phyloP scores from a whole-genome alignment of 345 rosid genomes.

The Trapa incisa region DNA sequence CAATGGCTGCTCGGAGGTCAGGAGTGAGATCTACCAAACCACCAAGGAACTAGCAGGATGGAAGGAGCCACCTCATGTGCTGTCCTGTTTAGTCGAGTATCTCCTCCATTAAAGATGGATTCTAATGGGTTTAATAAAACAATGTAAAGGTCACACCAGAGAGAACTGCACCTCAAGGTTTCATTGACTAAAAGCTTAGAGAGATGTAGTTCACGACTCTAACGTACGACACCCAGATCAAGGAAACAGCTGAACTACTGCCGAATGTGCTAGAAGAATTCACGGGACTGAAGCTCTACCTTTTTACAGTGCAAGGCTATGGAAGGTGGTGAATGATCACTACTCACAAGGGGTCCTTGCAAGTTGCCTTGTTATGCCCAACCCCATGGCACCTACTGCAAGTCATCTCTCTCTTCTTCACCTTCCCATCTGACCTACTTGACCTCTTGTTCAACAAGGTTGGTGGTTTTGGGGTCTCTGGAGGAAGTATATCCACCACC shows the following conservation, averaged over 20 bases:
- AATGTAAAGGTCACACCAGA: background rate
- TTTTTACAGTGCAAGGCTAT: background rate
- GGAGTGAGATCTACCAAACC: no score
- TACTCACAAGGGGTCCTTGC: constrained; percentile 37
- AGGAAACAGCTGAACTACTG: no score
- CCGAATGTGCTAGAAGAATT: background rate
- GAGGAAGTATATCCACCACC: constrained; percentile 45
- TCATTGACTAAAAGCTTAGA: background rate
- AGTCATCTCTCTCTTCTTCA: constrained; percentile 36
- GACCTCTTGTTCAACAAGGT: constrained; percentile 28
- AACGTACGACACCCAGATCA: no score
- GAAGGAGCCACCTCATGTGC: no score
- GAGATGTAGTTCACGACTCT: background rate
- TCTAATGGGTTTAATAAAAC: background rate
- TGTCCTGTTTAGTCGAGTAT: no score
- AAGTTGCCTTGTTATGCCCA: constrained; percentile 73
- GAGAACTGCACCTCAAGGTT: background rate
- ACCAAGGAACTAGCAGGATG: no score
- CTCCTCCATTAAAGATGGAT: no score
- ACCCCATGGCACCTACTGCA: constrained; percentile 70
- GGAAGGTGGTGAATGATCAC: background rate
- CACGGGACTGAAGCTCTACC: background rate
- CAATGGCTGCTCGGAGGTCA: no score
- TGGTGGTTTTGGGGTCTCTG: constrained; percentile 28
- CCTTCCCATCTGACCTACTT: constrained; percentile 26